Percentiles rank a stretch among this genome's conserved stretches.
phyloP scores from a whole-genome alignment of 164 flowering plant genomes.

The Taxillus chinensis region DNA sequence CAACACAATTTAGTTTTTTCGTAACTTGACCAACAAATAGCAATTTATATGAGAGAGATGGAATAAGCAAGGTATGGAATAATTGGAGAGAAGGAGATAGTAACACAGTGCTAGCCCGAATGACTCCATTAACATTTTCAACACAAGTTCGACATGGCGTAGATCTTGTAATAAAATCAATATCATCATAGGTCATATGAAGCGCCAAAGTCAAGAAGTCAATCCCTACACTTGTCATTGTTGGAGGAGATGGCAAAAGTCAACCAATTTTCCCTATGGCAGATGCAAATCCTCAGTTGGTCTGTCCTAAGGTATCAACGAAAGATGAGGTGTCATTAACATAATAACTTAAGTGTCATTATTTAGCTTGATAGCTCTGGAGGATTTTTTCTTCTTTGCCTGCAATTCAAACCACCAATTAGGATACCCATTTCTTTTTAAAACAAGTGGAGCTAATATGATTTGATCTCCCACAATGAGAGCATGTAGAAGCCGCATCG shows the following conservation, averaged over 20 bases:
- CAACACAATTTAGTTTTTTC: neutral
- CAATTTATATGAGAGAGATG: neutral
- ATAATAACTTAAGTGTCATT: neutral
- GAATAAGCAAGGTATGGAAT: neutral
- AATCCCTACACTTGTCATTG: neutral
- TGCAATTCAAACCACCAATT: neutral
- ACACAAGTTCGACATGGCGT: neutral
- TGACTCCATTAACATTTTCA: neutral
- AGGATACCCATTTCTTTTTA: neutral
- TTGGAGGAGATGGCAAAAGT: neutral
- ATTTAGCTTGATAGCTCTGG: neutral
- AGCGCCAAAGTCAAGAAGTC: neutral
- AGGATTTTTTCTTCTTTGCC: neutral
- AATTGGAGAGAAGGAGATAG: neutral
- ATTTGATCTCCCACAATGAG: constrained; percentile 4
- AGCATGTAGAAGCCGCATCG: neutral
- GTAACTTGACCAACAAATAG: neutral
- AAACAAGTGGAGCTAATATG: neutral
- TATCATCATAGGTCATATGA: constrained; percentile 2
- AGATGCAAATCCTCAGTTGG: neutral
- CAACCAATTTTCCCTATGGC: neutral
- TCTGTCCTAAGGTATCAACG: neutral
- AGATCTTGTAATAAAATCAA: neutral
- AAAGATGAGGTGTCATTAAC: neutral
- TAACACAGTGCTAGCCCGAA: neutral